Evolutionary conservation across 2,329 filamentous ascomycete species (phyloP), one percentile per base, ranked within the genome.

Genomic region (Achaetomium macrosporum): DNA sequence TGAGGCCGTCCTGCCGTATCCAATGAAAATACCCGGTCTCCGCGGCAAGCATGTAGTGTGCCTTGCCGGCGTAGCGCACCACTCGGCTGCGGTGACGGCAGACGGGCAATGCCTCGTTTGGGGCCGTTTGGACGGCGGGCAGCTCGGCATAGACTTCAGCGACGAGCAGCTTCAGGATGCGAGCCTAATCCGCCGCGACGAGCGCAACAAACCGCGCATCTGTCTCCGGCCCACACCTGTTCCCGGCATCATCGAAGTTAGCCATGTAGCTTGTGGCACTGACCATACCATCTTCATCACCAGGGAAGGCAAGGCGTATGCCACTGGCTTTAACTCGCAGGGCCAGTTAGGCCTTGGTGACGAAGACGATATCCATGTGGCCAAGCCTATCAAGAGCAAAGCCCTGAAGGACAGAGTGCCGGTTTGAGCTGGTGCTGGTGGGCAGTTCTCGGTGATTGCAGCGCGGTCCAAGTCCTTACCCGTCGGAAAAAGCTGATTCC

Each of bases 281-380:
- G 54, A 51, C 37, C 54, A 56, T 29, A 56, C 54, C 25, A 50
- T 56, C 37, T 56, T 56, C 16, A 20, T 56, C 37, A 53, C 31
- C 19, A 39, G 25, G 42, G 45, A 42, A 19, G 54, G 54, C 2
- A 31, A 25, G 10, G 50, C 46, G 15, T 53, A 53, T 45, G 45
- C 40, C 30, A 48, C 50, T 3, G 54, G 54, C 1, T 56, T 53
- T 29, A 42, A 45, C 16, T 50, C 43, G 7, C 35, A 47, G 20
- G 42, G 48, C 30, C 46, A 57, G 48, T 30, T 56, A 15, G 54
- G 54, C 11, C 46, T 53, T 19, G 54, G 46, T 8, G 8, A 46
- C 25, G 54, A 56, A 6, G 51, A 47, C 51, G 54, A 58, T 59
- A 57, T 57, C 42, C 8, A 64, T 55, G 30, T 54, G 54, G 41